Evolutionary conservation across 2,329 filamentous ascomycete genomes (phyloP).

Genomic region (Paraphaeosphaeria minitans): DNA sequence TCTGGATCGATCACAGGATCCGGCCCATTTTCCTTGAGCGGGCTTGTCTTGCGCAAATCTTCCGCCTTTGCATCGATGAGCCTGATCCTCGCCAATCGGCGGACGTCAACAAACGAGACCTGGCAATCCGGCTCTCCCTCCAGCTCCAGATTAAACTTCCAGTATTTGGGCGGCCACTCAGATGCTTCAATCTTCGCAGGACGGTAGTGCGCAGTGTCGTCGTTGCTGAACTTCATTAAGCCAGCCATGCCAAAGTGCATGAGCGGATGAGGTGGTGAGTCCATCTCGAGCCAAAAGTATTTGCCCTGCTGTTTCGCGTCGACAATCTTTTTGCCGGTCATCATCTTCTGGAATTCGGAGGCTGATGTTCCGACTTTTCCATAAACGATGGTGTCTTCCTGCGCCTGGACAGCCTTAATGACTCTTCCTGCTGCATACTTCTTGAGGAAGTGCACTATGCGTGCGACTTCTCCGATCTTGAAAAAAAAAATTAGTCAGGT

Average conservation of each 20-base stretch:
- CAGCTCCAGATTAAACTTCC: slow-evolving; percentile 81
- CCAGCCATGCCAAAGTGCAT: slow-evolving; percentile 81
- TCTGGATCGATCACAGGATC: slow-evolving; percentile 87
- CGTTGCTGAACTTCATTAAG: slow-evolving; percentile 86
- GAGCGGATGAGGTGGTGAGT: slow-evolving; percentile 78
- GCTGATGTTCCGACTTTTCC: slow-evolving; percentile 87
- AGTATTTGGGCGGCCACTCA: slow-evolving; percentile 86
- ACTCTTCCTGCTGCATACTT: slow-evolving; percentile 84
- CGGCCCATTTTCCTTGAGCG: slow-evolving; percentile 88
- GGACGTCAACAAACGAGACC: slow-evolving; percentile 81
- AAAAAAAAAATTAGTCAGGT: slow-evolving; percentile 14
- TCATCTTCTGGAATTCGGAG: slow-evolving; percentile 71
- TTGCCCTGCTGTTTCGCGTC: slow-evolving; percentile 87
- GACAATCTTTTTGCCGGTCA: slow-evolving; percentile 74
- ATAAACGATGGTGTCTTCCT: slow-evolving; percentile 83
- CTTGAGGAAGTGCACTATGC: slow-evolving; percentile 83
- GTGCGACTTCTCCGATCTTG: slow-evolving; percentile 68
- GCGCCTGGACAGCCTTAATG: slow-evolving; percentile 70
- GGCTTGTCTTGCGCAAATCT: slow-evolving; percentile 75
- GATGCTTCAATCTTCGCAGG: slow-evolving; percentile 62
- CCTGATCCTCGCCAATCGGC: slow-evolving; percentile 78
- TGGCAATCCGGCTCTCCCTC: slow-evolving; percentile 64
- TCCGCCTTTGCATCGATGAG: slow-evolving; percentile 79
- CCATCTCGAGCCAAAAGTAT: slow-evolving; percentile 92
- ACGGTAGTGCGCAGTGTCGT: slow-evolving; percentile 81